phyloP scores from a whole-genome alignment of 202 grass and related monocot genomes.

The Carex arenaria region DNA sequence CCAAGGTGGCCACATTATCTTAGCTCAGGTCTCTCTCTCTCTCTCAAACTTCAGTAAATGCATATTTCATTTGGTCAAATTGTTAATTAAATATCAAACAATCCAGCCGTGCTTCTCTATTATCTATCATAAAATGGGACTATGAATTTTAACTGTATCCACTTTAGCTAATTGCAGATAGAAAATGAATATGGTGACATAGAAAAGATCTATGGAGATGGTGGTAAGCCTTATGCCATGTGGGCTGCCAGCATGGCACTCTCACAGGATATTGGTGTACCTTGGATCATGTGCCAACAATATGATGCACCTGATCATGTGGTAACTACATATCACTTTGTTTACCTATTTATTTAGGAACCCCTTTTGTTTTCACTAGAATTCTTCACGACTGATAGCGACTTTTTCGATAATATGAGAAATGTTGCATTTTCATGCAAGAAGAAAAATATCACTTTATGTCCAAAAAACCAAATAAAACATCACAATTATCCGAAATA shows the following conservation, averaged over 20 bases:
- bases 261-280: conserved; percentile 69
- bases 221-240: conserved; percentile 65
- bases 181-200: conserved; percentile 85
- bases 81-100: background rate
- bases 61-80: background rate
- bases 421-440: conserved; percentile 13
- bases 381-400: background rate
- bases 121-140: background rate
- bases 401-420: background rate
- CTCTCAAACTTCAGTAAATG: background rate
- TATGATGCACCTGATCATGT: conserved; percentile 75
- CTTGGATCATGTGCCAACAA: conserved; percentile 96
- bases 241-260: conserved; percentile 95
- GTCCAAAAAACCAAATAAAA: background rate
- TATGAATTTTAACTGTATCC: background rate
- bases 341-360: background rate
- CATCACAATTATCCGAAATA: background rate
- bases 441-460: background rate
- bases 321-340: conserved; percentile 42
- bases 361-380: background rate
- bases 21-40: conserved; percentile 60
- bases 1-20: conserved; percentile 91
- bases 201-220: conserved; percentile 46
- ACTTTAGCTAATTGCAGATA: conserved; percentile 41
- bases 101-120: background rate